Conservation (phyloP, 179 eudicot genomes). For the Sideroxylon spinosum region DNA sequence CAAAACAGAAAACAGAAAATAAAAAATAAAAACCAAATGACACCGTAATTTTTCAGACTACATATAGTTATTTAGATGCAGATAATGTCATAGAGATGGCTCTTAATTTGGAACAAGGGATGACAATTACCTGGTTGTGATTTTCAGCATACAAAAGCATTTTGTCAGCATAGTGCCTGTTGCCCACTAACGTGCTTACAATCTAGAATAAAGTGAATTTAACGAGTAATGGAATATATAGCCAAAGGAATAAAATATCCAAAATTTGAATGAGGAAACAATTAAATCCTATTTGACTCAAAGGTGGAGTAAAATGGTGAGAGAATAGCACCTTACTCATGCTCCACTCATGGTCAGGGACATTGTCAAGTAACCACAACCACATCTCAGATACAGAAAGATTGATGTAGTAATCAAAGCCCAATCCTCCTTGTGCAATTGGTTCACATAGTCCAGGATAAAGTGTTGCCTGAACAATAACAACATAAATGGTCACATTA, state of each 20-base stretch:
- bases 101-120: conserved; percentile 4
- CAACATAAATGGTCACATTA: not conserved
- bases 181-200: conserved; percentile 62
- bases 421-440: conserved; percentile 91
- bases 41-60: conserved; percentile 5
- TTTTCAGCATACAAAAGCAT: conserved; percentile 93
- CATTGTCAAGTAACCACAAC: conserved; percentile 67
- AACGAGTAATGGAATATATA: not conserved
- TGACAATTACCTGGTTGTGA: conserved; percentile 72
- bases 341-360: conserved; percentile 81
- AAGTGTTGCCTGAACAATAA: conserved; percentile 60
- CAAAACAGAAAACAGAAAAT: too few species aligned
- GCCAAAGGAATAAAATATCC: not conserved
- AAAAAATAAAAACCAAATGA: too few species aligned
- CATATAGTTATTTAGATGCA: not conserved
- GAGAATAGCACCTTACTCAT: conserved; percentile 75
- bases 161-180: conserved; percentile 49
- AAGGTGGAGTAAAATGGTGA: not conserved
- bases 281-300: not conserved
- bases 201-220: conserved; percentile 39
- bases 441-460: conserved; percentile 96
- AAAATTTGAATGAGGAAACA: not conserved
- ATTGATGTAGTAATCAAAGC: conserved; percentile 93
- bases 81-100: not conserved
- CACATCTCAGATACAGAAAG: conserved; percentile 88